Percentiles rank a stretch among this genome's conserved stretches.
Evolutionary conservation across 1,139 yeast genomes (phyloP).

Genomic region (Yamadazyma songkhlaensis): DNA sequence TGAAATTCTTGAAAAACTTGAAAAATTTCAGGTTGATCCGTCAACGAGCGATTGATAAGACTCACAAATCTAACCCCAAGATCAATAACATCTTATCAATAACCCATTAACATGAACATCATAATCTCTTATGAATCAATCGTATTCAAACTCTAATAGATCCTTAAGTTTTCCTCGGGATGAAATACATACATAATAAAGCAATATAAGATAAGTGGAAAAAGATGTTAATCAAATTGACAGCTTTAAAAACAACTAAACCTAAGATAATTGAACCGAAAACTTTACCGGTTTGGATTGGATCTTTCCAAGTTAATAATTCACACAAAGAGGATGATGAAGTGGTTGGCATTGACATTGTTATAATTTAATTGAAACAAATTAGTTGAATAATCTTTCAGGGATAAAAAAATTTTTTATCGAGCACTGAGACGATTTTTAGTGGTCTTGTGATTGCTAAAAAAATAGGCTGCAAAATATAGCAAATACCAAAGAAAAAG

Average conservation of each 20-base stretch:
- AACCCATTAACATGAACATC: too few species aligned
- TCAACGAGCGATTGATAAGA: too few species aligned
- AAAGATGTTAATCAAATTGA: conserved; percentile 66
- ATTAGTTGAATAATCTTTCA: conserved; percentile 6
- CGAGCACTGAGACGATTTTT: conserved; percentile 2
- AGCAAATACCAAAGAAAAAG: background rate
- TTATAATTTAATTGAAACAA: background rate
- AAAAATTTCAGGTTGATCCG: too few species aligned
- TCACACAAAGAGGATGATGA: conserved; percentile 16
- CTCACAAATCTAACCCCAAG: too few species aligned
- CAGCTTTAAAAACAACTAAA: conserved; percentile 63
- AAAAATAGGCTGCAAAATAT: conserved; percentile 2
- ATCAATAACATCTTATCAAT: too few species aligned
- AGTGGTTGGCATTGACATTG: conserved; percentile 11
- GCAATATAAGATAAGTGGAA: conserved; percentile 52
- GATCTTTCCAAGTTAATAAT: conserved; percentile 81
- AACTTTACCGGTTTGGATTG: conserved; percentile 72
- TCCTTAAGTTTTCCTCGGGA: too few species aligned
- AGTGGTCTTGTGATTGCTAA: conserved; percentile 9
- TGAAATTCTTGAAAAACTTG: too few species aligned
- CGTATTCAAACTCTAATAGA: too few species aligned
- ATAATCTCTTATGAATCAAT: too few species aligned
- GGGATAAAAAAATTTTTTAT: conserved; percentile 8
- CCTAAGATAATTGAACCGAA: conserved; percentile 63
- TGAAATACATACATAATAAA: conserved; percentile 39